Conservation (phyloP, 331 rosid species). For the Quercus lobata region DNA sequence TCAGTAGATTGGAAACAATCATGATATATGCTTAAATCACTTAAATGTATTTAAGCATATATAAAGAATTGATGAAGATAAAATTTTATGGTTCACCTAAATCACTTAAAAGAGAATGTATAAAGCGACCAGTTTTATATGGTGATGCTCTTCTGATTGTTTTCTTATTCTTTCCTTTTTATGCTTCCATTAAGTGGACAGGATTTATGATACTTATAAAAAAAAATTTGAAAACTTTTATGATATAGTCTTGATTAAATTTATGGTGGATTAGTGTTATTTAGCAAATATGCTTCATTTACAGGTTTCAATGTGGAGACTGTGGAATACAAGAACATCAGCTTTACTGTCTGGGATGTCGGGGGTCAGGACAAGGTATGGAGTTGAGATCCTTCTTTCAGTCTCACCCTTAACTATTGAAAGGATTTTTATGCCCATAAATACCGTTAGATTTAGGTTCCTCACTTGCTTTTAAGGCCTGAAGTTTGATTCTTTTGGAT, state of each 20-base stretch:
- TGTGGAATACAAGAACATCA: constrained; percentile 95
- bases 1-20: neutral
- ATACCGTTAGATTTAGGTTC: neutral
- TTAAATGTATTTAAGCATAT: neutral
- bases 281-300: constrained; percentile 6
- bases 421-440: neutral
- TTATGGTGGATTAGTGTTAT: neutral
- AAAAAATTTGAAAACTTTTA: neutral
- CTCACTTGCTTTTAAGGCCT: neutral
- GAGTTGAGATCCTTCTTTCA: constrained; percentile 12
- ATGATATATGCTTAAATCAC: neutral
- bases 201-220: neutral
- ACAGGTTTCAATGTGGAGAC: constrained; percentile 98
- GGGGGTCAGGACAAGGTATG: constrained; percentile 98
- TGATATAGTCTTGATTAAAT: neutral
- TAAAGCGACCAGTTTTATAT: neutral
- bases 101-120: neutral
- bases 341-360: constrained; percentile 99
- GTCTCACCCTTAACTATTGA: neutral
- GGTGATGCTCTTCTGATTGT: neutral
- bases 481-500: constrained; percentile 1
- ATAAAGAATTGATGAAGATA: neutral
- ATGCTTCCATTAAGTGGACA: neutral
- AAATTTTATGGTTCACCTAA: neutral
- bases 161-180: neutral